Base-by-base conservation (phyloP, 495 filamentous ascomycete species). In the Aspergillus kassunensis region DNA sequence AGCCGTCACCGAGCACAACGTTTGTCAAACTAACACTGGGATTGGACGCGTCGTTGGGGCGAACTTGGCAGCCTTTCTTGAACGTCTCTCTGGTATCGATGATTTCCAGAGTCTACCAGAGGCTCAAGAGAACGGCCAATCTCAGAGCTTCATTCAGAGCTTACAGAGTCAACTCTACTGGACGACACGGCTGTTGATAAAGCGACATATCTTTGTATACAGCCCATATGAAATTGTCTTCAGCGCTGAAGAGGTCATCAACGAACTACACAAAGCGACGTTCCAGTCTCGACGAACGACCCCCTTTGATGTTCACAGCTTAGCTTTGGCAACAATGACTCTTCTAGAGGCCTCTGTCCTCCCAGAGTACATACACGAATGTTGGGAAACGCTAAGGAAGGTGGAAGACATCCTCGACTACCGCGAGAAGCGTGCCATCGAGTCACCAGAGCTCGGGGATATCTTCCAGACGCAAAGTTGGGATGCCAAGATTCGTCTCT, bases 251-350 rank as follows among this genome's bases (percentile, higher is more conserved):
- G 77, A 83, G 49, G 72, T 86, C 1, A 74, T 81, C 44, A 74
- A 80, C 20, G 74, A 75, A 56, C 75, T 84, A 46, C 72, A 80
- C 49, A 80, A 74, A 35, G 66, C 84, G 2, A 65, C 78, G 12
- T 77, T 74, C 16, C 62, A 67, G 30, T 61, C 55, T 45, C 70
- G 73, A 10, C 62, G 62, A 20, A 40, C 67, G 3, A 72, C 70
- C 9, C 87, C 89, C 0, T 74, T 95, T 44, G 88, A 87, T 44
- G 77, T 90, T 51, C 86, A 93, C 63, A 87, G 86, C 51, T 69
- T 80, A 24, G 76, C 76, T n/a, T 71, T 95, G n/a, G 77, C 80
- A 8, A 71, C 83, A 1, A 69, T 90, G 58, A 84, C 82, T 21
- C 77, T 95, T 7, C 65, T 84, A 21, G 83, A 90, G 58, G 77